Evolutionary conservation across 2,329 filamentous ascomycete genomes (phyloP).

Genomic region (Penicillium olsonii): DNA sequence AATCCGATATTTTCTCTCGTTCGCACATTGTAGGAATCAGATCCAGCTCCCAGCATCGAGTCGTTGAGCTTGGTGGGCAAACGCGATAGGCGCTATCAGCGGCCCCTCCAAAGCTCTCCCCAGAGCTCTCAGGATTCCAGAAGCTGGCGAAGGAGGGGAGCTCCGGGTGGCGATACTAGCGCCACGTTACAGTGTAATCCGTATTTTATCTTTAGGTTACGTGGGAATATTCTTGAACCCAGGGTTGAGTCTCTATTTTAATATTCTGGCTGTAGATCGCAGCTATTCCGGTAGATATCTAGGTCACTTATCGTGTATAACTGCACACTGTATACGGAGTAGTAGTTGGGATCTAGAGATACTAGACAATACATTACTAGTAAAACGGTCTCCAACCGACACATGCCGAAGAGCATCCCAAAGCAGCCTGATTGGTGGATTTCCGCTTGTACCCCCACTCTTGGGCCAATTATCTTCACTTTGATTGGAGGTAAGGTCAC

Average conservation of each 20-base stretch:
- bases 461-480: slow-evolving; percentile 13
- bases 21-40: too few species aligned
- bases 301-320: too few species aligned
- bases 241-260: neutral
- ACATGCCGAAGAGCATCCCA: slow-evolving; percentile 25
- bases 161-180: slow-evolving; percentile 25
- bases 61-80: neutral
- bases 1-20: neutral
- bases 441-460: neutral
- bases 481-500: slow-evolving; percentile 18
- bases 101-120: slow-evolving; percentile 31
- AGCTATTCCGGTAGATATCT: too few species aligned
- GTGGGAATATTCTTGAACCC: neutral
- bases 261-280: neutral
- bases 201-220: neutral
- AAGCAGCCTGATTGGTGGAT: slow-evolving; percentile 26
- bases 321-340: too few species aligned
- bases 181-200: slow-evolving; percentile 17
- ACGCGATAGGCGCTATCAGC: slow-evolving; percentile 29
- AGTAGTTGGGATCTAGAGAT: too few species aligned
- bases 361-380: neutral
- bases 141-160: slow-evolving; percentile 25
- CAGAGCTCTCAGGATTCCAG: slow-evolving; percentile 24
- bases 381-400: slow-evolving; percentile 10
- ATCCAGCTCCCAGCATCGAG: too few species aligned